Evolutionary conservation across 2,329 filamentous ascomycete species (phyloP).

Genomic region (Paraphaeosphaeria sporulosa): DNA sequence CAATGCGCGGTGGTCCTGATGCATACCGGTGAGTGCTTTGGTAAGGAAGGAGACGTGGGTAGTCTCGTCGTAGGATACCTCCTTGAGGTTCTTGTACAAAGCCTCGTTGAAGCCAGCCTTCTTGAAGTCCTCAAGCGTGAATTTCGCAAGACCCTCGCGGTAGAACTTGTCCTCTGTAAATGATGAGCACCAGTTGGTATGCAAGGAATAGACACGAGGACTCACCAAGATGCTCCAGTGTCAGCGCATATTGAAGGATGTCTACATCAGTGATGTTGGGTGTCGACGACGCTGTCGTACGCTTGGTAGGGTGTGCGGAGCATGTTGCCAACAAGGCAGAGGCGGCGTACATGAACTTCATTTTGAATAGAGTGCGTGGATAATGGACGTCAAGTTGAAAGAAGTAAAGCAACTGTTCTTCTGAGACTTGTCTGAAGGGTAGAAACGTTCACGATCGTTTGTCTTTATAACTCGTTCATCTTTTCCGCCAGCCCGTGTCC

Average conservation of each 20-base stretch:
- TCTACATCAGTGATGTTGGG: constrained; percentile 19
- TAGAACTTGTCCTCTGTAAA: constrained; percentile 69
- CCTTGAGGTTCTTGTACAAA: constrained; percentile 66
- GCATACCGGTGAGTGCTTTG: constrained; percentile 45
- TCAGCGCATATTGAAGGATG: constrained; percentile 52
- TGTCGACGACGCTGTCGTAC: constrained; percentile 2
- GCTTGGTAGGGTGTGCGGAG: constrained; percentile 13
- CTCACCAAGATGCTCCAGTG: constrained; percentile 49
- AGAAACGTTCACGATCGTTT: background rate
- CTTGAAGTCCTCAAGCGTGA: constrained; percentile 46
- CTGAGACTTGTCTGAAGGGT: background rate
- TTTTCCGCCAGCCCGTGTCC: background rate
- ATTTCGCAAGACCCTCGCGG: constrained; percentile 65
- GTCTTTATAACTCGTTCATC: background rate
- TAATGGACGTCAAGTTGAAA: background rate
- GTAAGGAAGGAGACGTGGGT: constrained; percentile 66
- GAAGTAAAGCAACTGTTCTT: background rate
- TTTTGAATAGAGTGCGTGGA: background rate
- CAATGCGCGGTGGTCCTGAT: background rate
- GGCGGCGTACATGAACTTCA: constrained; percentile 13
- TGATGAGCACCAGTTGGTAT: constrained; percentile 25
- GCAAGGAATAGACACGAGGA: background rate
- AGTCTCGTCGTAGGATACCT: constrained; percentile 64
- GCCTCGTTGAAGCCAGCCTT: constrained; percentile 46
- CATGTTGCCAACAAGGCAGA: constrained; percentile 13